Base-by-base conservation (phyloP, 179 eudicot genomes). In the Silene coronaria region DNA sequence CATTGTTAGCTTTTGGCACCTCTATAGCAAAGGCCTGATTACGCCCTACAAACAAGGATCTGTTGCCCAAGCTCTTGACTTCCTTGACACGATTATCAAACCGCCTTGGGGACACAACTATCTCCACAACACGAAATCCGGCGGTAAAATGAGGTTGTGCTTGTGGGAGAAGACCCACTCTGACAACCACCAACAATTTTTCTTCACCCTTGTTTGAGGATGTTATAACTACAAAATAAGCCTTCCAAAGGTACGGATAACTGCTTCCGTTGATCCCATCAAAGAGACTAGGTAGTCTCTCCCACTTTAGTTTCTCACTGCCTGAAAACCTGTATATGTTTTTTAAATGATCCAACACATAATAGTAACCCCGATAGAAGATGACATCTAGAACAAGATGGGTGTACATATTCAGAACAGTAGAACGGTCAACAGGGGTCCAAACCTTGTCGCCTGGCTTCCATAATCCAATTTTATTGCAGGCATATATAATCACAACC, bases 1-100 rank as follows among this genome's bases (percentile, higher is more conserved):
- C 5, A 58, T 58, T 10, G n/a, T 19, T 58, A 22, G n/a, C 36
- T 32, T 36, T 11, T 6, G 53, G 26, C 11, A 34, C 7, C 55
- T 67, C 53, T 36, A 67, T 21, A 8, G 27, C 4, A 36, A 67
- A 21, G 55, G 71, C 51, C 6, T 67, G 71, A 67, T 42, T 67
- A 21, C 51, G 71, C 51, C 71, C 71, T 67, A 67, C 53, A 67
- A 67, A 67, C 53, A 67, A 67, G 16, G 71, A 67, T 21, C 3
- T 67, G 53, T 38, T 67, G 12, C 53, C 55, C 5, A 67, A 8
- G 14, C 53, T 38, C 28, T 67, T 67, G 6, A 67, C 71, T 21
- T 67, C 53, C 24, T 28, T 28, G 30, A 28, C 30, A 28, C 30
- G 30, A 28, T 28, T 28, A 28, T 28, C 30, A 28, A 28, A 28